These are phyloP conservation scores for Sonneratia caseolaris DNA, from an alignment of 345 rosid species.

Conservation along the genomic window DNA sequence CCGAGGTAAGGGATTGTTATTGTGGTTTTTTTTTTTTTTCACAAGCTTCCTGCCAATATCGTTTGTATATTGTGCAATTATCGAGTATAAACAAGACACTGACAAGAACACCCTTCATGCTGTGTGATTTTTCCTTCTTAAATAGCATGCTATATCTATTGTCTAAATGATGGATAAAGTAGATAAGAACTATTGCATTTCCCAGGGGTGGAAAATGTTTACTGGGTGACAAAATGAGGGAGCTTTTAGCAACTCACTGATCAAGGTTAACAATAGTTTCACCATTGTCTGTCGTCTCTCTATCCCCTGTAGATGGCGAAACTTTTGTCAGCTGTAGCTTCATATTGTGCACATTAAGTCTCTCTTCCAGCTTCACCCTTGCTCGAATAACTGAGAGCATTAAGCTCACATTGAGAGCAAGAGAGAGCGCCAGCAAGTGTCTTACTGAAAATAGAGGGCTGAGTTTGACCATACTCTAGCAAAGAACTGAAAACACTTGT, in stretches of 20 bases:
- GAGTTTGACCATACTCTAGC: constrained; percentile 29
- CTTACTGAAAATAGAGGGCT: constrained; percentile 31
- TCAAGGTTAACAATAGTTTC: constrained; percentile 10
- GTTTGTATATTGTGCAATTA: not conserved
- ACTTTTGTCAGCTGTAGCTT: constrained; percentile 9
- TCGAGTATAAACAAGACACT: not conserved
- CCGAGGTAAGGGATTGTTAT: not conserved
- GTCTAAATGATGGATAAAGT: not conserved
- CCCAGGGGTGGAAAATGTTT: no score
- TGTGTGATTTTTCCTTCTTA: not conserved
- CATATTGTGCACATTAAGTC: constrained; percentile 7
- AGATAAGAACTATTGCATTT: not conserved
- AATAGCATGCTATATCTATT: not conserved
- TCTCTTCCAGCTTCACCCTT: constrained; percentile 4
- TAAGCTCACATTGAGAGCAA: constrained; percentile 59
- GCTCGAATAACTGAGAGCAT: constrained; percentile 34
- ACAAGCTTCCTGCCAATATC: constrained; percentile 1
- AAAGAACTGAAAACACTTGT: constrained; percentile 1
- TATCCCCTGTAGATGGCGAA: constrained; percentile 3
- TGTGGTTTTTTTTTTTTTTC: not conserved
- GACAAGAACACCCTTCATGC: not conserved
- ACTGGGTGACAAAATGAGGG: not conserved
- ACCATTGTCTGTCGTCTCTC: constrained; percentile 6
- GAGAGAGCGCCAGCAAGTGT: constrained; percentile 51
- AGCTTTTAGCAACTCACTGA: constrained; percentile 5